Evolutionary conservation across 192 early-diverging fungal species (phyloP).

Genomic region (Entomortierella chlamydospora): DNA sequence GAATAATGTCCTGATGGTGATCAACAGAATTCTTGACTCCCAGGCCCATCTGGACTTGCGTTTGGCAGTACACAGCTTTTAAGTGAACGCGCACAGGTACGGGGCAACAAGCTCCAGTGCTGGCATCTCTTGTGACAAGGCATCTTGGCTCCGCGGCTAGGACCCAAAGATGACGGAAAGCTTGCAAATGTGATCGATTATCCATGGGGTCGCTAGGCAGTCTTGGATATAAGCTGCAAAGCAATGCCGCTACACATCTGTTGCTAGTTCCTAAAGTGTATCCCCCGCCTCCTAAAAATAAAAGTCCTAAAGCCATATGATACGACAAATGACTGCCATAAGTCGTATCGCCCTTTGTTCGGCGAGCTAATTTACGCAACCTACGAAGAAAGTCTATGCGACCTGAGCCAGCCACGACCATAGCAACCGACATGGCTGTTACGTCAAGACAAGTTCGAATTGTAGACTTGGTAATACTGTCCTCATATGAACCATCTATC

Average conservation of each 20-base stretch:
- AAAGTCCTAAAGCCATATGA: conserved; percentile 81
- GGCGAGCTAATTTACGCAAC: conserved; percentile 66
- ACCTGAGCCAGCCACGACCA: conserved; percentile 88
- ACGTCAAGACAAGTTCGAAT: conserved; percentile 79
- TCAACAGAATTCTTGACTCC: conserved; percentile 16
- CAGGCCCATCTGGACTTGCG: conserved; percentile 5
- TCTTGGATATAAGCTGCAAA: conserved; percentile 77
- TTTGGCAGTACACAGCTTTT: conserved; percentile 27
- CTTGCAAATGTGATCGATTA: conserved; percentile 79
- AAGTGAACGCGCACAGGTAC: conserved; percentile 67
- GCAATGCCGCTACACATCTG: conserved; percentile 71
- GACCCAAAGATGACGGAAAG: conserved; percentile 84
- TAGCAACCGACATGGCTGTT: conserved; percentile 65
- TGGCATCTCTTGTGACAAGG: conserved; percentile 75
- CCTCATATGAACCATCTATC: conserved; percentile 64
- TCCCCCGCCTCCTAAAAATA: conserved; percentile 78
- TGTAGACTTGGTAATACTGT: conserved; percentile 72
- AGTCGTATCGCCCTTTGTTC: conserved; percentile 56
- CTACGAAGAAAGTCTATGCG: conserved; percentile 70
- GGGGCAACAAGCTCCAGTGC: conserved; percentile 60
- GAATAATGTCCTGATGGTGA: not conserved
- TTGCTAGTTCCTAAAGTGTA: conserved; percentile 76
- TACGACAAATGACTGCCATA: conserved; percentile 82
- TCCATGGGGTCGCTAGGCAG: conserved; percentile 66
- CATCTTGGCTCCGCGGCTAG: conserved; percentile 77